Evolutionary conservation across 257 asterid genomes (phyloP).

Genomic region (Mentha longifolia): DNA sequence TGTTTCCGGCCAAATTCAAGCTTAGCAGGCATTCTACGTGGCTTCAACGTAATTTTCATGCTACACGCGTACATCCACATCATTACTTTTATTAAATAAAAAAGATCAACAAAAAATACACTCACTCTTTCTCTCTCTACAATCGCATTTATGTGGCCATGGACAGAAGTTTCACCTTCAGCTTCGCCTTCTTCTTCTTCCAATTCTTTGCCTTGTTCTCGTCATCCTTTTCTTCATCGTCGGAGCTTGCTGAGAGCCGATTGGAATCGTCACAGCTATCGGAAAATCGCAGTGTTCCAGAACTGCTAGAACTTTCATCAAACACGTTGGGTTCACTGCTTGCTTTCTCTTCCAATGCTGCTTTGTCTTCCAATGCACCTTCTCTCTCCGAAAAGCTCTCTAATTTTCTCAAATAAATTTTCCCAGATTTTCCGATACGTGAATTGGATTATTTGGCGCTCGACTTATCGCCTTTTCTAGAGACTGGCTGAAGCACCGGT

Average conservation of each 20-base stretch:
- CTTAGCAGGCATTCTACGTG: no score
- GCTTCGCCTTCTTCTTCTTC: no score
- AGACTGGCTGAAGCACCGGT: slow-evolving; percentile 63
- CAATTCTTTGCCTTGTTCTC: background rate
- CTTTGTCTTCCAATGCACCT: slow-evolving; percentile 26
- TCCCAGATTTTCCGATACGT: slow-evolving; percentile 3
- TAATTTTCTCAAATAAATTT: slow-evolving; percentile 23
- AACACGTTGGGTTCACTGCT: slow-evolving; percentile 34
- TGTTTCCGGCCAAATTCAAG: no score
- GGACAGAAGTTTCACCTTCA: no score
- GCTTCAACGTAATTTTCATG: no score
- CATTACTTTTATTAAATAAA: no score
- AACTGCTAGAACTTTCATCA: slow-evolving; percentile 52
- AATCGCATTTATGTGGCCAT: no score
- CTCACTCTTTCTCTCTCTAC: no score
- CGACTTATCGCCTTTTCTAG: slow-evolving; percentile 37
- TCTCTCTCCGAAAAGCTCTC: slow-evolving; percentile 25
- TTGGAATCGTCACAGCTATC: slow-evolving; percentile 45
- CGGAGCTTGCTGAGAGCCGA: slow-evolving; percentile 61
- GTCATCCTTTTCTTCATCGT: slow-evolving; percentile 53
- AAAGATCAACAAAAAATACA: no score
- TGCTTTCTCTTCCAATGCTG: slow-evolving; percentile 28
- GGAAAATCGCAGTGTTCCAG: slow-evolving; percentile 41
- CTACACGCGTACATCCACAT: no score
- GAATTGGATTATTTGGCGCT: background rate